Evolutionary conservation across 192 early-diverging fungal genomes (phyloP), one percentile per base, ranked within the genome.

Genomic region (Cladochytrium replicatum): DNA sequence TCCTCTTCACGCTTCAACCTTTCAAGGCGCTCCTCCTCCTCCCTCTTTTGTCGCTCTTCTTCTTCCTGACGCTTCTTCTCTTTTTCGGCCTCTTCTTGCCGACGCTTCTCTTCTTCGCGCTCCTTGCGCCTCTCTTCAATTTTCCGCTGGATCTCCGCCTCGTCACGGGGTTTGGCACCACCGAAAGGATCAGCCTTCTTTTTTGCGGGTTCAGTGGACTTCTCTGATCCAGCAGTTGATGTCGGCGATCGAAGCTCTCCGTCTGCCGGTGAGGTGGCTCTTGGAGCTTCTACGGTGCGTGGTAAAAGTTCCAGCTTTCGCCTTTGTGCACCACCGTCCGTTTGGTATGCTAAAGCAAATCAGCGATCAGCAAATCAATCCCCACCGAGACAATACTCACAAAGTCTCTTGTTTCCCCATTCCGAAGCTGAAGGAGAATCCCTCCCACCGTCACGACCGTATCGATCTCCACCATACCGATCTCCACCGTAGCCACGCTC

Each of bases 171-270:
- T 17, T 53, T 48, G 38, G 76, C 76, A 8, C 50, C 53, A 41
- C 76, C 76, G 47, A 78, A 78, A 22, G 76, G 76, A 42, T 78
- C 75, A 6, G 65, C n/a, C 54, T 75, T 75, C 22, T 55, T 48
- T 32, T 59, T 68, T 43, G 54, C 49, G 15, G 53, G 55, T 24
- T 54, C 52, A 1, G 38, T 48, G n/a, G 61, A 44, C 32, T 47
- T 57, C 29, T 24, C 25, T 6, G 29, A 47, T 8, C n/a, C 17
- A 29, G 3, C 46, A 30, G 48, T 43, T 51, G 19, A 30, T 50
- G 21, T 28, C 26, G 43, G 43, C 41, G 23, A 43, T 53, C 9
- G 41, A 5, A 46, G 41, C 51, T 25, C 43, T 42, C 13, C 19
- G n/a, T 50, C 48, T 50, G 28, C 29, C 2, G 29, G 17, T 11